phyloP scores from a whole-genome alignment of 352 stramenopile species.

The Globisporangium iwayamae region DNA sequence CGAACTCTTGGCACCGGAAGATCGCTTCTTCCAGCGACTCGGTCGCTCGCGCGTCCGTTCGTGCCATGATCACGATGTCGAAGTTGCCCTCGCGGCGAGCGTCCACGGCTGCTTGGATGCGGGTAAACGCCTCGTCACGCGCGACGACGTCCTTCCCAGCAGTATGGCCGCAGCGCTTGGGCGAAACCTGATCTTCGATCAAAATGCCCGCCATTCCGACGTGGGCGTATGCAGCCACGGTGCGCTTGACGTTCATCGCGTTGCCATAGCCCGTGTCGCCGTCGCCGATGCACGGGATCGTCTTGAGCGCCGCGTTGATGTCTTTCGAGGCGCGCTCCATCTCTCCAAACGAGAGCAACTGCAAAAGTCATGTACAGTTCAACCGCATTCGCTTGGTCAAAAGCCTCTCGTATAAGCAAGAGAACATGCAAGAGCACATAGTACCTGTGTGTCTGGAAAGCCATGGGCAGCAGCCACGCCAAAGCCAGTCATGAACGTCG shows the following conservation, averaged over 20 bases:
- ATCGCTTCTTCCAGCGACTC: constrained; percentile 92
- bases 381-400: neutral
- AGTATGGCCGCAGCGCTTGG: constrained; percentile 93
- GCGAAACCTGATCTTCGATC: constrained; percentile 92
- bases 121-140: constrained; percentile 81
- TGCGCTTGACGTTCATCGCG: constrained; percentile 92
- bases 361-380: neutral
- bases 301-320: constrained; percentile 38
- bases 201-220: constrained; percentile 92
- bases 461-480: constrained; percentile 84
- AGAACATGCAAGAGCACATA: constrained; percentile 3
- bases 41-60: constrained; percentile 90
- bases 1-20: constrained; percentile 89
- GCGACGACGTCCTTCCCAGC: constrained; percentile 86
- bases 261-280: constrained; percentile 93
- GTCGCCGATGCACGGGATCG: constrained; percentile 75
- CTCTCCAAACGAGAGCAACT: constrained; percentile 65
- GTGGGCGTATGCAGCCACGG: constrained; percentile 86
- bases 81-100: constrained; percentile 79
- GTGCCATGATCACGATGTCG: constrained; percentile 92
- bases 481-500: constrained; percentile 94
- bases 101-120: constrained; percentile 88
- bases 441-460: constrained; percentile 88
- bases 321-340: constrained; percentile 42
- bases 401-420: neutral